Conservation (phyloP, 1,284 basidiomycete genomes). For the Limonomyces culmigenus region DNA sequence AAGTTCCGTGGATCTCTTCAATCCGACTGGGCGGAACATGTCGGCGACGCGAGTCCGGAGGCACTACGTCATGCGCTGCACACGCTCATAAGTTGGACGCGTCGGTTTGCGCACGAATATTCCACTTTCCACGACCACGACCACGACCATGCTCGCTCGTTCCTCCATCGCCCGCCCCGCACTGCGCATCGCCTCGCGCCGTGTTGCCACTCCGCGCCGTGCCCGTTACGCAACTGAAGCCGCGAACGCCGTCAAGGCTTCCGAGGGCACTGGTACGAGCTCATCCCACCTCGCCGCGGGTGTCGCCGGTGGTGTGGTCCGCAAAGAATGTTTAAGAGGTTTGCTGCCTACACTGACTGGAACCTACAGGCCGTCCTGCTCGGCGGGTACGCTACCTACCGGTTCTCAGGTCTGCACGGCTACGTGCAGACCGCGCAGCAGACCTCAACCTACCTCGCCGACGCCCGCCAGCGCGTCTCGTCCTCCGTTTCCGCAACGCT, state of each 20-base stretch:
- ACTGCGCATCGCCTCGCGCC: neutral
- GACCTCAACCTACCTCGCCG: conserved; percentile 15
- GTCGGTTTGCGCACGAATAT: too few species aligned
- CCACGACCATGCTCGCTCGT: too few species aligned
- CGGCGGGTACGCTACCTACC: conserved; percentile 20
- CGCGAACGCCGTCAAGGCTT: neutral
- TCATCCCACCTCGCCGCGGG: conserved; percentile 14
- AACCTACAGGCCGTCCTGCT: neutral
- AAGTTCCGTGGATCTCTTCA: too few species aligned
- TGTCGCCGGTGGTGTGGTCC: conserved; percentile 17
- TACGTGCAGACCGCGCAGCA: conserved; percentile 18
- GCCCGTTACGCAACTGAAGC: neutral
- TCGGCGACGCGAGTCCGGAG: too few species aligned
- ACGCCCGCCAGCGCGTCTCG: conserved; percentile 14
- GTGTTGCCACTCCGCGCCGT: neutral
- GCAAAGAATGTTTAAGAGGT: too few species aligned
- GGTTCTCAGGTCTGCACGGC: conserved; percentile 20
- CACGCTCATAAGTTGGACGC: too few species aligned
- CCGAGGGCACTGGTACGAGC: neutral
- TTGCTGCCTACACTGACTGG: too few species aligned
- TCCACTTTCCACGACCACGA: too few species aligned
- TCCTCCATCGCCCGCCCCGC: neutral
- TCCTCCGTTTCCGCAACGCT: conserved; percentile 9
- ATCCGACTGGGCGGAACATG: too few species aligned
- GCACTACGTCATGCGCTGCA: too few species aligned